phyloP scores from a whole-genome alignment of 805 yeast species.

The Metschnikowia orientalis region DNA sequence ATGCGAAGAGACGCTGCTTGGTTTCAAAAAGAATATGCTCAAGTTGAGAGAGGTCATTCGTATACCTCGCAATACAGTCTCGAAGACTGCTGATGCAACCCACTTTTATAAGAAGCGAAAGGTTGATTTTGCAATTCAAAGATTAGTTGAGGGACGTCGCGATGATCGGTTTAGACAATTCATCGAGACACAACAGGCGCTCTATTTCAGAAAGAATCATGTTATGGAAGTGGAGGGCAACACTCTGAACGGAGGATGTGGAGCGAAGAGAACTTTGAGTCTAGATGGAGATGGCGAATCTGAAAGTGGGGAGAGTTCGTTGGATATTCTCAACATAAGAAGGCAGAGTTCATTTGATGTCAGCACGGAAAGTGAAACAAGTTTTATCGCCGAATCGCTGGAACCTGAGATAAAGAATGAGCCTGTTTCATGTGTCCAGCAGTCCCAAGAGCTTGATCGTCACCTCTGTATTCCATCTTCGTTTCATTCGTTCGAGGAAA shows the following conservation, averaged over 20 bases:
- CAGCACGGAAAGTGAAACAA: not conserved
- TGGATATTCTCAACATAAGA: slow-evolving; percentile 2
- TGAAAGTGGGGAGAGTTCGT: slow-evolving; percentile 3
- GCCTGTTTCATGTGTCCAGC: too few species aligned
- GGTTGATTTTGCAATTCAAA: slow-evolving; percentile 23
- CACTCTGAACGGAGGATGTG: too few species aligned
- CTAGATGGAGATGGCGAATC: too few species aligned
- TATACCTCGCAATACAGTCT: slow-evolving; percentile 13
- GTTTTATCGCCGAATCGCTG: not conserved
- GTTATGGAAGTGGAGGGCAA: too few species aligned
- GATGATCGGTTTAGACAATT: slow-evolving; percentile 20
- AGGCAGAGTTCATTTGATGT: not conserved
- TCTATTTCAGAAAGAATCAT: slow-evolving; percentile 19
- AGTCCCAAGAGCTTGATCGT: too few species aligned
- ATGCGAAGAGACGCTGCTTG: slow-evolving; percentile 1
- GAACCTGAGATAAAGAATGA: too few species aligned
- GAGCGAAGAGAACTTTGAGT: too few species aligned
- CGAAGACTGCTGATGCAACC: slow-evolving; percentile 10
- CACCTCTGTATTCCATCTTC: too few species aligned
- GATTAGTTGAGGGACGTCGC: slow-evolving; percentile 25
- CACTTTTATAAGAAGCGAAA: slow-evolving; percentile 11
- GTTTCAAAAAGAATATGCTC: slow-evolving; percentile 11
- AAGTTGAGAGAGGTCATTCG: slow-evolving; percentile 14
- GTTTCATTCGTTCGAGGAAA: too few species aligned
- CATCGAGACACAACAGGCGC: slow-evolving; percentile 23